Evolutionary conservation across 1,139 yeast species (phyloP).

Genomic region (Protomyces inouyei): DNA sequence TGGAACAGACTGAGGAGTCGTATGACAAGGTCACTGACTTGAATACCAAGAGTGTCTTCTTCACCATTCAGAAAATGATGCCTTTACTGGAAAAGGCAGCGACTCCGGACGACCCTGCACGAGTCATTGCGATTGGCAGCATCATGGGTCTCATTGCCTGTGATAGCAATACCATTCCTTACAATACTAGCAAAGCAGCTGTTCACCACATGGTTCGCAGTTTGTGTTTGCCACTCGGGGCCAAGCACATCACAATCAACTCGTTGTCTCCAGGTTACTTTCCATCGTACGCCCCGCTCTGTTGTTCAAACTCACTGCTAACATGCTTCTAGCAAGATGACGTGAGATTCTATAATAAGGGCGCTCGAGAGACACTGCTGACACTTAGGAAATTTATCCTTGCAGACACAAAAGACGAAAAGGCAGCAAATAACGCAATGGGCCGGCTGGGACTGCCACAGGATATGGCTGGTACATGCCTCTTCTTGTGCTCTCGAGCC

Average conservation of each 20-base stretch:
- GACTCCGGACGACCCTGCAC: slow-evolving; percentile 55
- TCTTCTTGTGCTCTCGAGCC: slow-evolving; percentile 57
- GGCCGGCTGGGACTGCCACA: slow-evolving; percentile 59
- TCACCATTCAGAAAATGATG: slow-evolving; percentile 57
- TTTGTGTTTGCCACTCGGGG: slow-evolving; percentile 66
- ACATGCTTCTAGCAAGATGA: slow-evolving; percentile 52
- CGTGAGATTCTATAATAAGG: slow-evolving; percentile 49
- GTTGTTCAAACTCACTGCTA: no score
- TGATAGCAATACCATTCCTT: slow-evolving; percentile 45
- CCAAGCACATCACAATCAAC: slow-evolving; percentile 62
- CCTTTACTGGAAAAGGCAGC: slow-evolving; percentile 57
- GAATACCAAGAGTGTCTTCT: slow-evolving; percentile 68
- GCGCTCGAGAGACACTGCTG: background rate
- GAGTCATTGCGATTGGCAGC: slow-evolving; percentile 68
- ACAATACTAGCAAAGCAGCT: slow-evolving; percentile 72
- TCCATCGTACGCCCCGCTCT: slow-evolving; percentile 35
- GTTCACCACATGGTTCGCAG: slow-evolving; percentile 64
- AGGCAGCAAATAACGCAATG: slow-evolving; percentile 53
- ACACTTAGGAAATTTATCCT: slow-evolving; percentile 49
- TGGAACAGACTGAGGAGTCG: slow-evolving; percentile 58
- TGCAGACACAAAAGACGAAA: slow-evolving; percentile 49
- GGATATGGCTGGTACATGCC: slow-evolving; percentile 56
- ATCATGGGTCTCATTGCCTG: slow-evolving; percentile 41
- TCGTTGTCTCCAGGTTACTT: slow-evolving; percentile 53
- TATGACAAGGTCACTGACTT: slow-evolving; percentile 54